Conservation (phyloP, 352 stramenopile genomes). For the Globisporangium paroecandrum region DNA sequence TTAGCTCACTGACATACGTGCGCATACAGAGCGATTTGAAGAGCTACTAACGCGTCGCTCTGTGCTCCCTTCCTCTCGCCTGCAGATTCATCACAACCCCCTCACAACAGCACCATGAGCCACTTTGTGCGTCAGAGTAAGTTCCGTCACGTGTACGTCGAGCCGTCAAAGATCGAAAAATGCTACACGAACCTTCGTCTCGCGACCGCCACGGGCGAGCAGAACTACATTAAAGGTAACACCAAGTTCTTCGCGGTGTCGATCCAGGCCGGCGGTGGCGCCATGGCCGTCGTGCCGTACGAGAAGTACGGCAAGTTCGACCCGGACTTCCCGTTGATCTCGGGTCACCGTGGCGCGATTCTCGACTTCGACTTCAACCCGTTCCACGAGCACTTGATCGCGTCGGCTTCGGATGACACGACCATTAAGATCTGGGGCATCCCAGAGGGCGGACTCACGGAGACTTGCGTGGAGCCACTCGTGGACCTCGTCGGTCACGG, state of each 20-base stretch:
- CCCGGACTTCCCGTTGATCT: conserved; percentile 91
- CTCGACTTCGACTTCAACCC: conserved; percentile 99
- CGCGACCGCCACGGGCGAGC: conserved; percentile 96
- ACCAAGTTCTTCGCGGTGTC: conserved; percentile 99
- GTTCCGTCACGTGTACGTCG: conserved; percentile 98
- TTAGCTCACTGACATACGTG: neutral
- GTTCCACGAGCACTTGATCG: conserved; percentile 95
- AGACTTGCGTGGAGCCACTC: conserved; percentile 94
- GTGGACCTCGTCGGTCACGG: conserved; percentile 96
- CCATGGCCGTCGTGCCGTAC: conserved; percentile 93
- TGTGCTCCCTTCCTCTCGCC: neutral
- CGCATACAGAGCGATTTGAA: neutral
- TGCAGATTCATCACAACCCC: conserved; percentile 3
- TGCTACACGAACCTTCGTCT: conserved; percentile 92
- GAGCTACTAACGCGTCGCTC: neutral
- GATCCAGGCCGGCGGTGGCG: conserved; percentile 84
- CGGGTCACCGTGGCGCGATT: conserved; percentile 94
- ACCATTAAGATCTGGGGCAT: conserved; percentile 98
- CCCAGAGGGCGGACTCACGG: conserved; percentile 90
- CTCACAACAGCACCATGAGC: conserved; percentile 65
- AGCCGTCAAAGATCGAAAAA: conserved; percentile 93
- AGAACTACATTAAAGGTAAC: conserved; percentile 99
- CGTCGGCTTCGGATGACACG: conserved; percentile 95
- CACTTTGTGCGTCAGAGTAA: conserved; percentile 97
- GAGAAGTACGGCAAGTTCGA: conserved; percentile 95